Conservation (phyloP, 2,329 filamentous ascomycete genomes). For the Fusarium siculi region DNA sequence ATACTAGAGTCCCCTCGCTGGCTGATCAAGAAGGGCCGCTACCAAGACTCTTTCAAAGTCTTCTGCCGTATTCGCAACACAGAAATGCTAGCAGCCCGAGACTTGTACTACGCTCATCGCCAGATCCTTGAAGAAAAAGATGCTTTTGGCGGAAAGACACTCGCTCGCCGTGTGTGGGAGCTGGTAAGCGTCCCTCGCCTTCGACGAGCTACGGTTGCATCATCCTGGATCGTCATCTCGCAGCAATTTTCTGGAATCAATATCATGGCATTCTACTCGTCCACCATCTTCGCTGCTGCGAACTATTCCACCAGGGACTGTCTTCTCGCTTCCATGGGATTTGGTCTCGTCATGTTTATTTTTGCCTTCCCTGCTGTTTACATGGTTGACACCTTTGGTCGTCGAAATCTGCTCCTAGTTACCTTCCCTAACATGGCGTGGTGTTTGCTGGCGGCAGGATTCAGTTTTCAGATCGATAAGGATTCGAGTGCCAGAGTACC, state of each 20-base stretch:
- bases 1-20: constrained; percentile 68
- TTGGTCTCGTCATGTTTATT: constrained; percentile 63
- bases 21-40: constrained; percentile 70
- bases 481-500: constrained; percentile 54
- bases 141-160: constrained; percentile 46
- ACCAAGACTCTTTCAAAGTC: constrained; percentile 64
- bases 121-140: constrained; percentile 50
- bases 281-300: constrained; percentile 60
- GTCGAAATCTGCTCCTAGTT: constrained; percentile 55
- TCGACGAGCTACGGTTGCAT: constrained; percentile 53
- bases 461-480: constrained; percentile 60
- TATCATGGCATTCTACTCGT: constrained; percentile 61
- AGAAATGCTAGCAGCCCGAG: constrained; percentile 67
- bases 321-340: constrained; percentile 64
- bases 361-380: constrained; percentile 65
- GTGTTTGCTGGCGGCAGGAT: constrained; percentile 47
- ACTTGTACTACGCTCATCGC: constrained; percentile 63
- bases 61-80: constrained; percentile 67
- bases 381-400: constrained; percentile 64
- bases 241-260: constrained; percentile 42
- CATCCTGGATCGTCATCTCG: constrained; percentile 47
- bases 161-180: constrained; percentile 56
- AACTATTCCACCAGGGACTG: constrained; percentile 52
- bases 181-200: constrained; percentile 60
- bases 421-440: constrained; percentile 49